phyloP scores from a whole-genome alignment of 1,139 yeast genomes.

The Taphrina deformans region DNA sequence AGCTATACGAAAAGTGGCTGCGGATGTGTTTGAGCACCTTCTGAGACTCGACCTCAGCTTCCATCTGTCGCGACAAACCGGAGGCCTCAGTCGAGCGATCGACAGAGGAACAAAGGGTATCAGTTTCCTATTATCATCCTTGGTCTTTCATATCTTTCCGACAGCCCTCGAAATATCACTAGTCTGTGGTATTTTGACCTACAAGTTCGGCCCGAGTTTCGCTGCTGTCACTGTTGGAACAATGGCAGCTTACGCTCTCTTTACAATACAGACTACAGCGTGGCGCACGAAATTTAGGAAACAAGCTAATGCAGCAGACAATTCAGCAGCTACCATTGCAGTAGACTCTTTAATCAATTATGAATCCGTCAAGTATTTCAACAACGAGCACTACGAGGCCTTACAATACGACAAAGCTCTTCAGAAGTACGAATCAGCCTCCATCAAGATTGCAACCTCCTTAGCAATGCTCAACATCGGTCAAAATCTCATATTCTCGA shows the following conservation, averaged over 20 bases:
- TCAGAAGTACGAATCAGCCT: constrained; percentile 72
- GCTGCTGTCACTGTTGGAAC: constrained; percentile 88
- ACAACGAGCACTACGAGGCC: constrained; percentile 79
- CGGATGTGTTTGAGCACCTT: constrained; percentile 80
- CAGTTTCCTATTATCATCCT: constrained; percentile 84
- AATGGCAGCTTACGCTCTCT: constrained; percentile 79
- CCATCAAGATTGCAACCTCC: constrained; percentile 88
- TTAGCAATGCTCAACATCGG: constrained; percentile 88
- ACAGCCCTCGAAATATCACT: constrained; percentile 86
- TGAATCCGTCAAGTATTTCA: constrained; percentile 92
- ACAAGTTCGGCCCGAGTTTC: constrained; percentile 83
- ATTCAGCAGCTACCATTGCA: constrained; percentile 90
- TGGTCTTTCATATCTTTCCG: constrained; percentile 96
- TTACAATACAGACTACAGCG: constrained; percentile 88
- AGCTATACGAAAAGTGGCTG: constrained; percentile 88
- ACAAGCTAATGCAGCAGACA: constrained; percentile 90
- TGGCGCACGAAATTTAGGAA: constrained; percentile 95
- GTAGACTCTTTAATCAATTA: constrained; percentile 89
- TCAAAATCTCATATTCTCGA: constrained; percentile 84
- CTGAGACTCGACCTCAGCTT: constrained; percentile 83
- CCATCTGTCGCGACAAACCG: constrained; percentile 89
- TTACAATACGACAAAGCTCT: constrained; percentile 77
- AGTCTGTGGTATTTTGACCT: constrained; percentile 87
- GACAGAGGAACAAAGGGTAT: constrained; percentile 98
- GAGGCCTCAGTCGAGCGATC: constrained; percentile 92